Base-by-base conservation (phyloP, 768 basidiomycete species). In the Naganishia vaughanmartiniae region DNA sequence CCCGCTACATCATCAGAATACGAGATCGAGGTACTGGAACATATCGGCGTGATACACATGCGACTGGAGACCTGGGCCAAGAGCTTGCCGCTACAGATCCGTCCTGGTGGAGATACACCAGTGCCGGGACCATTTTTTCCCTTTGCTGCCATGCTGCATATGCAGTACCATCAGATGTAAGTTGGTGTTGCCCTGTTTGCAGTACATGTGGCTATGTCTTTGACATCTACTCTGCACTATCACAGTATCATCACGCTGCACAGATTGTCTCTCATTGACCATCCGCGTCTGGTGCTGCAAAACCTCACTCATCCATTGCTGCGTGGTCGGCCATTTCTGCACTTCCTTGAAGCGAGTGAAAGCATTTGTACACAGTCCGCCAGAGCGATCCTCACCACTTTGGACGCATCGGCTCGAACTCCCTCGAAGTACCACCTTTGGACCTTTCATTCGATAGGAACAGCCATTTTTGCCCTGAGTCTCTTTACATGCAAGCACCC, bases 121-220 rank as follows among this genome's bases (percentile, higher is more conserved):
- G 54, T 55, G 14, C 54, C 28, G 6, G 54, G 54, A 34, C 54
- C 54, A 34, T 55, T 55, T 15, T 55, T 55, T 34, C 54, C 54
- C 2, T 55, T 55, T 55, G 54, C 54, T 7, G 54, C 54, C 17
- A 55, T 55, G 54, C 54, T 55, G 26, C 54, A 55, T 34, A 55
- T 55, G 54, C 54, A 55, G 54, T 55, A 55, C 33, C 54, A 55
- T 55, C 54, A 55, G 33, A 55, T 55, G 54, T 55, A 30, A 31
- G 54, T 55, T 26, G 19, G 12, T 2, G 14, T 2, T 28, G 54
- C 4, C 54, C 21, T 46, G 15, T 46, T 4, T 4, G n/a, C 11
- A 31, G n/a, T 5, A 17, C 26, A 51, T 51, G 17, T 26, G 26
- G n/a, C 21, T 21, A 34, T 55, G 15, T 55, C 21, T 21, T 21